Evolutionary conservation across 2,329 filamentous ascomycete species (phyloP), one percentile per base, ranked within the genome.

Genomic region (Chaetomium olivaceum): DNA sequence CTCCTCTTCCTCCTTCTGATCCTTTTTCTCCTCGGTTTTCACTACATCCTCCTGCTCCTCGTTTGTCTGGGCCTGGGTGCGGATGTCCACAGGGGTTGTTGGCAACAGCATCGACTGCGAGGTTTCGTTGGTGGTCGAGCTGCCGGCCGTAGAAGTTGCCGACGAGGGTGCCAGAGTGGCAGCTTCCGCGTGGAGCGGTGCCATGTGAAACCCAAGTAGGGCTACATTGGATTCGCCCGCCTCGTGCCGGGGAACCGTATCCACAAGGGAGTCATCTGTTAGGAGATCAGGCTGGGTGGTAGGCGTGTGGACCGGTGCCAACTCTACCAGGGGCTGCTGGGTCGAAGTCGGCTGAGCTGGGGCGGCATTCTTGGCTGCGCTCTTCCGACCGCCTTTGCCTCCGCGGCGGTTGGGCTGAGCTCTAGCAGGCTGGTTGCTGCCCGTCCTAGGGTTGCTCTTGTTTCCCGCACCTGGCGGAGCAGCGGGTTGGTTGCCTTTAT

Each of bases 1-100:
- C 9, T 63, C 60, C 16, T 63, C 61, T 21, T 64, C 33, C 9
- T 48, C 58, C 11, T 58, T 16, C 4, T 16, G 12, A 12, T 39
- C 36, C 12, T 39, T 12, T 9, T 12, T 36, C 33, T 12, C 33
- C 33, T 36, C 33, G 33, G 33, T 31, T 1, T 19, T 50, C 5
- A 31, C n/a, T 0, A 14, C 19, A 14, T 7, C 19, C 8, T 29
- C n/a, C 31, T 43, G 21, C 19, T 46, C 31, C 25, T 61, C n/a
- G 4, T 11, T 23, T 2, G 54, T 31, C 3, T n/a, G 12, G 4
- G 48, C 48, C n/a, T 52, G 23, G 21, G 3, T 7, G 7, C n/a
- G 21, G 31, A 4, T 25, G 3, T 19, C 21, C 4, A n/a, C 55
- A 5, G 5, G 33, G 9, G 14, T n/a, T n/a, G 48, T 23, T 14